Percentiles rank a stretch among this genome's conserved stretches.
Evolutionary conservation across 176 grass and related monocot species (phyloP).

Genomic region (Microstegium vimineum): DNA sequence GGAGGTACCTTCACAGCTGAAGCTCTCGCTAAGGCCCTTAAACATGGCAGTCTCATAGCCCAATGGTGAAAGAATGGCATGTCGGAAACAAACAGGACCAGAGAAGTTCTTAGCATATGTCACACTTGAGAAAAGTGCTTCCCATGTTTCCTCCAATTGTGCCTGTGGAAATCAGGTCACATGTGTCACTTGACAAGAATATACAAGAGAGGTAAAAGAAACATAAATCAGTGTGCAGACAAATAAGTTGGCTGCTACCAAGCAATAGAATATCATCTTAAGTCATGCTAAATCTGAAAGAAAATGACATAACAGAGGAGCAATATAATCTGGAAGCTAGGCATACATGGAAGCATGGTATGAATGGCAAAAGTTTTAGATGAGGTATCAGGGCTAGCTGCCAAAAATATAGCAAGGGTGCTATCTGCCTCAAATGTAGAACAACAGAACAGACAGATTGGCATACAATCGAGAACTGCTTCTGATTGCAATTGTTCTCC

Average conservation of each 20-base stretch:
- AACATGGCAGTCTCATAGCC: constrained; percentile 96
- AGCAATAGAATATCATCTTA: constrained; percentile 17
- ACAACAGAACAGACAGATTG: not conserved
- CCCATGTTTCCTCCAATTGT: constrained; percentile 92
- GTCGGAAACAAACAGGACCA: too few relatives aligned
- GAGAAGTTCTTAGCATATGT: constrained; percentile 89
- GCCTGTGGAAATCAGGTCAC: constrained; percentile 53
- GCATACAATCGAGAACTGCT: not conserved
- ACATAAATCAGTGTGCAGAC: not conserved
- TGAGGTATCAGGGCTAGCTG: not conserved
- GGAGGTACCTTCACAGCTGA: constrained; percentile 63
- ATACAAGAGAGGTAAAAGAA: not conserved
- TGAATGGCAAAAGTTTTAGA: not conserved
- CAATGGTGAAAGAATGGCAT: constrained; percentile 68
- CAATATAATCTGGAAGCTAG: constrained; percentile 9
- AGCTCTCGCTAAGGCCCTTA: constrained; percentile 73
- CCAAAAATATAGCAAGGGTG: not conserved
- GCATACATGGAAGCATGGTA: not conserved
- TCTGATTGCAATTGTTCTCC: not conserved
- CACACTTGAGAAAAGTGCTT: constrained; percentile 75
- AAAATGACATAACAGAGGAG: not conserved
- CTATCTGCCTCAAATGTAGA: not conserved
- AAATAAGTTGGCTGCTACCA: constrained; percentile 7
- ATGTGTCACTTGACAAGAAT: constrained; percentile 32
- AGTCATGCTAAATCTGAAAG: constrained; percentile 8